Percentiles rank a stretch among this genome's conserved stretches.
Evolutionary conservation across 148 eudicot genomes (phyloP).

Genomic region (Suaeda aralocaspica): DNA sequence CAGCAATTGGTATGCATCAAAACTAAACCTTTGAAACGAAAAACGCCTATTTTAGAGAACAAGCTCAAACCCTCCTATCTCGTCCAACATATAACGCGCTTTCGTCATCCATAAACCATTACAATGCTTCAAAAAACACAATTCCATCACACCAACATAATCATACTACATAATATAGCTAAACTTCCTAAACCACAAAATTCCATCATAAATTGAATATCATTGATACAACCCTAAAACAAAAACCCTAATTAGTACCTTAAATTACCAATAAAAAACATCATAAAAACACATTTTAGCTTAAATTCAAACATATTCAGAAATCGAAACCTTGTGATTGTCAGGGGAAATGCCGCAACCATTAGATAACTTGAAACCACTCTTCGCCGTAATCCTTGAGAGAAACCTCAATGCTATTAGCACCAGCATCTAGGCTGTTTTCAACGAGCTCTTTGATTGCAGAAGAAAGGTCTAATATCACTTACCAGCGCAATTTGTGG

Average conservation of each 20-base stretch:
- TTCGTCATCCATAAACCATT: neutral
- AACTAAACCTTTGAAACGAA: too few species aligned
- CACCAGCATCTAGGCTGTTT: constrained; percentile 93
- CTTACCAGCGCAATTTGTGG: constrained; percentile 89
- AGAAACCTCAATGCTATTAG: constrained; percentile 68
- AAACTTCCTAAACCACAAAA: neutral
- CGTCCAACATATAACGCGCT: neutral
- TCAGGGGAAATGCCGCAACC: constrained; percentile 80
- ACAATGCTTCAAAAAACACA: neutral
- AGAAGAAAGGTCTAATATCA: constrained; percentile 83
- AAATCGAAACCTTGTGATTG: constrained; percentile 57
- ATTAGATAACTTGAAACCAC: constrained; percentile 66
- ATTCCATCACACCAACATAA: neutral
- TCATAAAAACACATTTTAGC: neutral
- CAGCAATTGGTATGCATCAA: too few species aligned
- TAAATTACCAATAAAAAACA: neutral
- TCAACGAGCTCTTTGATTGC: constrained; percentile 95
- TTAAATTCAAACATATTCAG: neutral
- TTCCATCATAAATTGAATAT: too few species aligned
- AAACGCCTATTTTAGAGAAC: too few species aligned
- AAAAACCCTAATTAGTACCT: too few species aligned
- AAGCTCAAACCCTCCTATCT: too few species aligned
- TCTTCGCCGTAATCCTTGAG: constrained; percentile 75
- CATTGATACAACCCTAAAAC: too few species aligned
- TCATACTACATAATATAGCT: neutral